Base-by-base conservation (phyloP, 2,329 filamentous ascomycete genomes). In the Helotiales sp. region DNA sequence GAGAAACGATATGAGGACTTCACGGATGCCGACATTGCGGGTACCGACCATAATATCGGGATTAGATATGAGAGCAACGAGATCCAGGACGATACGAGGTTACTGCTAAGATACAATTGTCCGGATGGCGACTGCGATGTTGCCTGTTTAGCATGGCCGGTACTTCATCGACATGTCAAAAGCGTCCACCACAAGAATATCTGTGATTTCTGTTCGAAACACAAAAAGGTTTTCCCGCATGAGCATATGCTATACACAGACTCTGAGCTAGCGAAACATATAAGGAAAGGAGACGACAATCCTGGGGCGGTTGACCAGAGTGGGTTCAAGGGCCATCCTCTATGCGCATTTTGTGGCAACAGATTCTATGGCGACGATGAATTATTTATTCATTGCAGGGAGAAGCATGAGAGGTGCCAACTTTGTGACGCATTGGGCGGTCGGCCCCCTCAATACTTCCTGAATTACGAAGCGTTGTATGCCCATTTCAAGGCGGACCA, bases 151-250 rank as follows among this genome's bases (percentile, higher is more conserved):
- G 86, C 88, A 25, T 92, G 89, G 89, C 88, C 87, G 15, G 87
- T 91, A 68, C 74, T 93, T 55, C 88, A 92, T 72, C 81, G 86
- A 40, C 89, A 99, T 78, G 93, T 97, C 56, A 89, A 88, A 70
- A 84, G 79, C 52, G 83, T 82, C 57, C 95, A 99, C 76, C 81
- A 87, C 63, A 96, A 93, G 76, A 87, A 90, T 71, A 93, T 96
- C 88, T 96, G 90, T 74, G 91, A 96, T 73, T 80, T 96, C 10
- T 97, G 93, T 74, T 90, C 93, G 6, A 81, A 92, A 59, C 93
- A 97, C 78, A 99, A 99, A 76, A 97, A 96, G 71, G 92, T 97
- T 31, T 99, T 99, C 68, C 97, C 95, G 1, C 95, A 99, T 75
- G 95, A 99, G 74, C 95, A 99, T 71, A 91, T 96, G 62, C 81